These are phyloP conservation scores for Sclerotinia sclerotiorum DNA, from an alignment of 2,329 filamentous ascomycete species.

Conservation along the genomic window DNA sequence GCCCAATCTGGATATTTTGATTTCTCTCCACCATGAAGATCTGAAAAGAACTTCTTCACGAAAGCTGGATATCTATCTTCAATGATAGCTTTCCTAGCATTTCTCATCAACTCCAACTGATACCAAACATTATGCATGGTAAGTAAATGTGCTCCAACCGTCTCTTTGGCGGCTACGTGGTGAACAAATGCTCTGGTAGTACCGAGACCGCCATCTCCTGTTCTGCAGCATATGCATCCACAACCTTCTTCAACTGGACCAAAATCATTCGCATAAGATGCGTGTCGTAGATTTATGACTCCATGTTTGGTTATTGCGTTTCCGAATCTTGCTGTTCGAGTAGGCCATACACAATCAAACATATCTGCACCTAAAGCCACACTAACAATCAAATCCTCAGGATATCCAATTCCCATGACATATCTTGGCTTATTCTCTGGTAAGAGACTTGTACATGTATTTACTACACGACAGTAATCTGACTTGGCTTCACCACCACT, in stretches of 20 bases:
- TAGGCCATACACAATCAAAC: slow-evolving; percentile 99
- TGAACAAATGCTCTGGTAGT: slow-evolving; percentile 88
- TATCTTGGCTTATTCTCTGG: slow-evolving; percentile 95
- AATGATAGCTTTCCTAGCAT: slow-evolving; percentile 73
- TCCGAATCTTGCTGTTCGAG: slow-evolving; percentile 90
- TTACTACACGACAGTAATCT: slow-evolving; percentile 88
- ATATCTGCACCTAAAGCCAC: slow-evolving; percentile 95
- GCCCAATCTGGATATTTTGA: slow-evolving; percentile 79
- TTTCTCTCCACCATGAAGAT: slow-evolving; percentile 64
- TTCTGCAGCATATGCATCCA: slow-evolving; percentile 73
- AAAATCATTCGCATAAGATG: slow-evolving; percentile 76
- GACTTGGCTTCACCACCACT: slow-evolving; percentile 93
- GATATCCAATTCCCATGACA: slow-evolving; percentile 98
- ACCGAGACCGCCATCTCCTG: slow-evolving; percentile 68
- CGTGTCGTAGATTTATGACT: slow-evolving; percentile 80
- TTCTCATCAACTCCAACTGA: slow-evolving; percentile 78
- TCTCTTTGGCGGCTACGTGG: slow-evolving; percentile 92
- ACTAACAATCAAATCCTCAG: slow-evolving; percentile 91
- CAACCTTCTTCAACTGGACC: slow-evolving; percentile 80
- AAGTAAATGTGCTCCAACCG: slow-evolving; percentile 78
- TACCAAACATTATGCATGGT: slow-evolving; percentile 98
- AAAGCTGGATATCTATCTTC: slow-evolving; percentile 79
- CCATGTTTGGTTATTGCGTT: slow-evolving; percentile 84
- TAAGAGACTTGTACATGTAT: slow-evolving; percentile 78
- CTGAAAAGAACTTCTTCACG: slow-evolving; percentile 73